Evolutionary conservation across 345 rosid species (phyloP), one percentile per base, ranked within the genome.

Genomic region (Raphanus sativus): DNA sequence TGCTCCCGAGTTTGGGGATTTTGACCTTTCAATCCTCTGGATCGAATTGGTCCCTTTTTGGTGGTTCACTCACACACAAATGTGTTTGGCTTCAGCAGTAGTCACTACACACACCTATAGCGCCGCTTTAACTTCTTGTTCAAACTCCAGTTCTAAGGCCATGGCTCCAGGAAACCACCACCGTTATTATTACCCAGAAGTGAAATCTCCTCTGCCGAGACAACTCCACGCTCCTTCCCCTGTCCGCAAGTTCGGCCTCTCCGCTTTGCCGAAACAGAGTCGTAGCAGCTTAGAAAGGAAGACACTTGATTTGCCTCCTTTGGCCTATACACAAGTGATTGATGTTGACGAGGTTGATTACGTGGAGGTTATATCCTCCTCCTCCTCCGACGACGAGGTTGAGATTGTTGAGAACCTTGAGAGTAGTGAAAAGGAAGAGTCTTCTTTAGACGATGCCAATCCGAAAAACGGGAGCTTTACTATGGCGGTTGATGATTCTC

Each of bases 21-120:
- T 70, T 69, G 75, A 69, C 58, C 8, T 8, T 67, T 76, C 55
- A 24, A 17, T 61, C 26, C 24, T n/a, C 58, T 5, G 59, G 30
- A 55, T 55, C 61, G 61, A 56, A 63, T 73, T 70, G 83, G 86
- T 38, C 70, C 33, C 26, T 24, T 60, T 71, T 21, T 21, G 21
- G 21, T 21, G n/a, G n/a, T 21, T 21, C 21, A 21, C 21, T 21
- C 21, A 1, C 48, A 33, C 6, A 32, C 33, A 10, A 69, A 87
- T 87, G 91, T 21, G 89, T 84, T 32, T 55, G 12, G 65, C 68
- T 3, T 28, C 4, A 72, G 86, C 2, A 75, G 77, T 74, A 75
- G 77, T 74, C 74, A 77, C 50, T 21, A 21, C 21, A 21, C n/a
- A 21, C 0, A 21, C 21, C 21, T 21, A 21, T 21, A 21, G 21